Base-by-base conservation (phyloP, 2,329 filamentous ascomycete species). In the Penicillium griseofulvum region DNA sequence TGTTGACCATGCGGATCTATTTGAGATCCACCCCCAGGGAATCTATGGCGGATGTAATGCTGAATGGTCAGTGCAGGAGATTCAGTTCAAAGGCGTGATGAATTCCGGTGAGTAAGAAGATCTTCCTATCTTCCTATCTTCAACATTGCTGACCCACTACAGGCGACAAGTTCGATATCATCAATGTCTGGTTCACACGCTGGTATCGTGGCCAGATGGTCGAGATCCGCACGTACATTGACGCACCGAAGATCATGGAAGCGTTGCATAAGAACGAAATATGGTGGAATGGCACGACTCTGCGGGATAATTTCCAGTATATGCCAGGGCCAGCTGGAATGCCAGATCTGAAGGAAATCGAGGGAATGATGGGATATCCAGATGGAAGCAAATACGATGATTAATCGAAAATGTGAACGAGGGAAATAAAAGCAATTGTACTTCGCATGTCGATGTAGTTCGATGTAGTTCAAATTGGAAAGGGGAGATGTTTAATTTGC, bases 171-270 rank as follows among this genome's bases (percentile, higher is more conserved):
- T 72, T 71, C 36, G 67, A 71, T 16, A 68, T 70, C 22, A 58
- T 66, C 42, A 71, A 71, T 47, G 68, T 71, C 7, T 72, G 69
- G 70, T 65, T 71, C 22, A 72, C 68, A 11, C 59, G 65, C 36
- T 71, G 70, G 70, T 16, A 68, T 47, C 28, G 56, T 5, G 61
- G 60, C 4, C 68, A 72, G 46, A 71, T 71, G 68, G 65, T 70
- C 8, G 68, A 72, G 52, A 66, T 71, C 2, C 65, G 69, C 7
- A 71, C 69, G 1, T 72, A 68, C 39, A 68, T 71, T 17, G 69
- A 71, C 26, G 58, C 67, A 12, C 59, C 63, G 2, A 58, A 51
- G 29, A 69, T 71, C 26, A 68, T 62, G 54, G 62, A 70, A 3
- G 65, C 62, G 2, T 52, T 71, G 36, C 58, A 66, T 31, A 69